Base-by-base conservation (phyloP, 192 early-diverging fungal genomes). In the Chytriomyces sp. region DNA sequence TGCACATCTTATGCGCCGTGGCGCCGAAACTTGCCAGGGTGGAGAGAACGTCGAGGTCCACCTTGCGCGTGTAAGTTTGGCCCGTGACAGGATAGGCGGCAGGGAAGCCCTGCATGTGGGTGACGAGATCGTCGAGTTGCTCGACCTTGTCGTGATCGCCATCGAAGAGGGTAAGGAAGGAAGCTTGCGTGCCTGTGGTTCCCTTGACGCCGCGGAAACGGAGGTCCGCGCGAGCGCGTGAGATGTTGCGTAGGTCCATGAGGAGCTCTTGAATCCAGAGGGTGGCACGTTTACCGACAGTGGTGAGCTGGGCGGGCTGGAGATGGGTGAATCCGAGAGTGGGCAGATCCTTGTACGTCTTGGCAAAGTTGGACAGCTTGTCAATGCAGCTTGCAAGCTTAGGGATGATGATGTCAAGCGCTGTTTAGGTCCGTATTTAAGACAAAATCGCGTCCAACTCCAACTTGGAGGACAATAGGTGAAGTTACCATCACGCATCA, bases 291-390 rank as follows among this genome's bases (percentile, higher is more conserved):
- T 99, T 99, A 62, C 97, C 97, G 64, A 99, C 97, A 5, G 97
- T 99, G 39, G 94, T 96, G 62, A 99, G 82, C 78, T 99, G 97
- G 28, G 97, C 97, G 41, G 97, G 97, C 81, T 99, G 97, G 85
- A 98, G 96, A 79, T 99, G 97, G 49, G 97, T 99, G 79, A 99
- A 99, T 22, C 97, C 97, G 8, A 99, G 86, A 31, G 97, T 96
- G 37, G 97, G 95, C 56, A 95, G 82, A 64, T 88, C 89, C 72
- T 90, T 89, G 84, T 96, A 90, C 65, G 86, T 74, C 14, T 81
- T 76, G 8, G 94, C 93, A 84, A 99, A 99, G 31, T 75, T 78
- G 30, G 89, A 76, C 57, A 99, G 82, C 41, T 87, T 90, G 74
- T 91, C 82, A 75, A 95, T 92, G 26, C 91, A 92, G 60, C 84